phyloP scores from a whole-genome alignment of 805 yeast genomes.

The Candida krabiensis region DNA sequence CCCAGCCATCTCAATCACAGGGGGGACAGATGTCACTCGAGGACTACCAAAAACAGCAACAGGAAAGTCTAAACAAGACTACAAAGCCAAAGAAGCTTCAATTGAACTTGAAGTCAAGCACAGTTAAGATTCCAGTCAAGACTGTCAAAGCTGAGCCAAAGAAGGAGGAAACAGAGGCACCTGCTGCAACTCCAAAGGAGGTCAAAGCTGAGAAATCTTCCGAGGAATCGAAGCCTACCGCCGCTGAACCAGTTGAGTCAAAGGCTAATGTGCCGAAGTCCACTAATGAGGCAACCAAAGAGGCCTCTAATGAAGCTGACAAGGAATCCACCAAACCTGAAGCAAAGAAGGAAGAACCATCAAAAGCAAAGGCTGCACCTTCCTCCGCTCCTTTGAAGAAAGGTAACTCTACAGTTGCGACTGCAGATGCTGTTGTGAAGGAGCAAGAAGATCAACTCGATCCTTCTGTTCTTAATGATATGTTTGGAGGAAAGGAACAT shows the following conservation, averaged over 20 bases:
- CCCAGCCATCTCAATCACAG: slow-evolving; percentile 15
- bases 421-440: slow-evolving; percentile 54
- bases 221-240: slow-evolving; percentile 29
- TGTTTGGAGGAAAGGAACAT: slow-evolving; percentile 98
- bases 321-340: slow-evolving; percentile 16
- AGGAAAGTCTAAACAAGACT: slow-evolving; percentile 40
- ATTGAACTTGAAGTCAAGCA: slow-evolving; percentile 62
- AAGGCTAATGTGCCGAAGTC: slow-evolving; percentile 14
- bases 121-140: slow-evolving; percentile 34
- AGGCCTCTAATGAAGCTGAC: slow-evolving; percentile 11
- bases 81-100: slow-evolving; percentile 65
- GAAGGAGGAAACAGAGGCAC: slow-evolving; percentile 21
- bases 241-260: slow-evolving; percentile 19
- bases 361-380: slow-evolving; percentile 8
- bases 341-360: slow-evolving; percentile 11
- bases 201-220: slow-evolving; percentile 20
- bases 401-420: slow-evolving; percentile 24
- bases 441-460: slow-evolving; percentile 83
- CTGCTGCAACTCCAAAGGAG: slow-evolving; percentile 28
- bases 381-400: slow-evolving; percentile 14
- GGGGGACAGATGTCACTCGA: slow-evolving; percentile 69
- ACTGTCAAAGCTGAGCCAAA: slow-evolving; percentile 54
- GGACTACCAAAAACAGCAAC: slow-evolving; percentile 73
- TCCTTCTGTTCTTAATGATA: slow-evolving; percentile 81
- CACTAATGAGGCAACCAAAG: slow-evolving; percentile 14